These are phyloP conservation scores for Nidularia pulvinata DNA, from an alignment of 768 basidiomycete species.

Conservation along the genomic window DNA sequence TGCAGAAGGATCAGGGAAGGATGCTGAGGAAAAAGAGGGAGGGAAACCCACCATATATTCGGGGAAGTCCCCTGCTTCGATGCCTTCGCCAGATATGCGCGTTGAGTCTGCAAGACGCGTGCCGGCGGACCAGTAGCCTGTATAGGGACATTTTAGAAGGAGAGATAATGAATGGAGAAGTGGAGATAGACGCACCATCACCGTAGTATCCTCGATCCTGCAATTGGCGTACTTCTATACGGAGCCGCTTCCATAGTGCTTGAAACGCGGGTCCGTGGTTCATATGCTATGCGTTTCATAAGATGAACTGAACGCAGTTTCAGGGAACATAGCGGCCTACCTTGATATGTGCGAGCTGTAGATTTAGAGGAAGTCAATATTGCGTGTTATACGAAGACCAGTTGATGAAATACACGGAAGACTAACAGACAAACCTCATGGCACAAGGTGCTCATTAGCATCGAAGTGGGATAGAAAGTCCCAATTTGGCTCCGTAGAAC, in stretches of 20 bases:
- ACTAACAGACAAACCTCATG: slow-evolving; percentile 62
- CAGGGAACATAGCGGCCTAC: slow-evolving; percentile 25
- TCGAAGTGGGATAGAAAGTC: slow-evolving; percentile 58
- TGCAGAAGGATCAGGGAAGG: slow-evolving; percentile 15
- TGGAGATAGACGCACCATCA: slow-evolving; percentile 49
- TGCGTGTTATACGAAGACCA: too few relatives aligned
- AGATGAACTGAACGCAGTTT: slow-evolving; percentile 1
- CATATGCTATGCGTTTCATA: slow-evolving; percentile 56
- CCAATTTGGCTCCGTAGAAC: slow-evolving; percentile 68
- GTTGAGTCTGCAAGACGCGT: slow-evolving; percentile 67
- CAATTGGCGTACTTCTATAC: slow-evolving; percentile 65
- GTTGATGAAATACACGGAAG: too few relatives aligned
- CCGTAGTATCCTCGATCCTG: slow-evolving; percentile 81
- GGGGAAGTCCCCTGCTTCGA: slow-evolving; percentile 60
- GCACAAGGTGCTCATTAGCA: slow-evolving; percentile 78
- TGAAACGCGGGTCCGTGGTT: slow-evolving; percentile 80
- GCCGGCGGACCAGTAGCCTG: slow-evolving; percentile 86
- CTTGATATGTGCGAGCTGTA: slow-evolving; percentile 82
- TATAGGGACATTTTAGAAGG: neutral
- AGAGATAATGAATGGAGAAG: neutral
- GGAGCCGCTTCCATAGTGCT: slow-evolving; percentile 67
- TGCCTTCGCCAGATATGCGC: slow-evolving; percentile 45
- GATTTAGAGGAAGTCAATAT: too few relatives aligned
- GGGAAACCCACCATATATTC: slow-evolving; percentile 67
- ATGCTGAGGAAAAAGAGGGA: neutral